phyloP scores from a whole-genome alignment of 139 green algal genomes.

The Volvox africanus region DNA sequence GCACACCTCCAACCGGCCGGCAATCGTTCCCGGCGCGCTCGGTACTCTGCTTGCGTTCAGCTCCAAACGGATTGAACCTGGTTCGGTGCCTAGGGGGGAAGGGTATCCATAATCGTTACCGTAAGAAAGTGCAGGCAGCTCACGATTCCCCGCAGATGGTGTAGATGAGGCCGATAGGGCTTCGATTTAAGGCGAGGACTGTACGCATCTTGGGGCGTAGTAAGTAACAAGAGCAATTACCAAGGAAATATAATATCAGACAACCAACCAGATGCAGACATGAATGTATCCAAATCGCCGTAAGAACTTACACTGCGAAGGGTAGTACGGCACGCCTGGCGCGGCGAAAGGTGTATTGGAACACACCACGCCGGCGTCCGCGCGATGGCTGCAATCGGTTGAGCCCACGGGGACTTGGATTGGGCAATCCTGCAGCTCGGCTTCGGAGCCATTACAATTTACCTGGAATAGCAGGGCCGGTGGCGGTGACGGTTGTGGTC shows the following conservation, averaged over 20 bases:
- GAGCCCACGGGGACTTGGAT: not conserved
- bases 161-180: too few species aligned
- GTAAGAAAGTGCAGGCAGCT: too few species aligned
- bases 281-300: too few species aligned
- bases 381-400: constrained; percentile 24
- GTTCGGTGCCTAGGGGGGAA: not conserved
- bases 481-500: too few species aligned
- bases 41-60: not conserved
- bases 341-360: not conserved
- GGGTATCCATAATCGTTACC: too few species aligned
- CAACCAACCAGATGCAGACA: too few species aligned
- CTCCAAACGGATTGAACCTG: not conserved
- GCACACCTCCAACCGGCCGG: constrained; percentile 32
- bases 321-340: not conserved
- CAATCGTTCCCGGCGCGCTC: not conserved
- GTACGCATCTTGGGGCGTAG: too few species aligned
- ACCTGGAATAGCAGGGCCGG: not conserved
- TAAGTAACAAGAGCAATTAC: too few species aligned
- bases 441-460: constrained; percentile 9
- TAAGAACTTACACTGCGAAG: not conserved
- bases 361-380: constrained; percentile 19
- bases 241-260: too few species aligned
- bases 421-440: not conserved
- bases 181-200: too few species aligned
- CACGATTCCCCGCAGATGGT: too few species aligned